phyloP scores from a whole-genome alignment of 2,329 filamentous ascomycete genomes.

The Aureobasidium vineae region DNA sequence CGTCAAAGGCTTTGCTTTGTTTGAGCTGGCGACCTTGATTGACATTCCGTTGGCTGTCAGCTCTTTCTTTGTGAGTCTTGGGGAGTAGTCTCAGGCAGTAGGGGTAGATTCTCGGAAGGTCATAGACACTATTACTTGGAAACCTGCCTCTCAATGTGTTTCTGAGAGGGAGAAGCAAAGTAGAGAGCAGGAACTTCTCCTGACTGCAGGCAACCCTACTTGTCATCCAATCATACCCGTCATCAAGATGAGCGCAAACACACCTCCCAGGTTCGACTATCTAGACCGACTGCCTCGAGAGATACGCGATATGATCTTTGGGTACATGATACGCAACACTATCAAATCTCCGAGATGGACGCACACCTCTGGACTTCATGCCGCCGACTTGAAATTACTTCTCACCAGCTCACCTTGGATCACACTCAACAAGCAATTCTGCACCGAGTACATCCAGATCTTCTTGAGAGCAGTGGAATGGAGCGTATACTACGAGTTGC shows the following conservation, averaged over 20 bases:
- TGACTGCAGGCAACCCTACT: neutral
- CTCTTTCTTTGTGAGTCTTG: too few species aligned
- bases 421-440: neutral
- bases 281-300: neutral
- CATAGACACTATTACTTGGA: neutral
- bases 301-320: neutral
- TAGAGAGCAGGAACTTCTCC: neutral
- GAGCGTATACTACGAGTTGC: too few species aligned
- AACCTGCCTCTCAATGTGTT: too few species aligned
- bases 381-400: neutral
- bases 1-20: too few species aligned
- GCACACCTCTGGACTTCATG: neutral
- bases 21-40: too few species aligned
- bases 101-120: neutral
- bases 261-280: neutral
- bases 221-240: neutral
- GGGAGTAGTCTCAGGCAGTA: too few species aligned
- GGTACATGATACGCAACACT: neutral
- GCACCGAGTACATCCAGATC: neutral
- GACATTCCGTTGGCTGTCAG: too few species aligned
- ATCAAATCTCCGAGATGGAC: neutral
- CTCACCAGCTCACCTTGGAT: neutral
- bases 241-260: neutral
- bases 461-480: too few species aligned
- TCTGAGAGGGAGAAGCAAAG: neutral